Base-by-base conservation (phyloP, 352 stramenopile genomes). In the Pythium brassicae region DNA sequence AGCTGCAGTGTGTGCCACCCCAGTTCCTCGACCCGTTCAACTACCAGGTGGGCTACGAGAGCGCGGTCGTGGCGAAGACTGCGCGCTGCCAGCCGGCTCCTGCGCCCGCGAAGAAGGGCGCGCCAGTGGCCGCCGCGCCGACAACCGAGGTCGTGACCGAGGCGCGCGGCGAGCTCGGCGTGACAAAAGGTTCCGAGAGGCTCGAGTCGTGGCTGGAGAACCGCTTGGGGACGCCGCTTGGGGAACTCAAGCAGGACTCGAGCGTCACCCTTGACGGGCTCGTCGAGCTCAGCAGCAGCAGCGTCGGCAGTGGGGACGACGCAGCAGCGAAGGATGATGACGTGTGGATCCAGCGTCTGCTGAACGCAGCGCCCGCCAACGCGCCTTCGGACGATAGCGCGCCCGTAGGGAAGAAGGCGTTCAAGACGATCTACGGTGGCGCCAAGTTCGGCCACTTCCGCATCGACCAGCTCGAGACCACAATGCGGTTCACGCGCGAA, bases 11-110 rank as follows among this genome's bases (percentile, higher is more conserved):
- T 25, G 34, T 54, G 27, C 61, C 55, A 0, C 74, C 67, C 8
- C 66, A 54, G 40, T 92, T 92, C 26, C 84, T 72, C 61, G 72
- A 86, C 34, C 35, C 69, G 23, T 62, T 86, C 17, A 55, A 64
- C 29, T 92, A 90, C 57, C 74, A 82, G 5, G 29, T 86, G 43
- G 63, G 76, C 50, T 92, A 88, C 50, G 68, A 83, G 59, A 70
- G 72, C 35, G 53, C 66, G 5, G 68, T 86, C 1, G 63, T 83
- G 14, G 56, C 70, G 23, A 71, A 67, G 11, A 91, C 78, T 26
- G 60, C 65, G 37, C 62, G 62, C 1, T 91, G 80, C 17, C 72
- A 63, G 23, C 57, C 55, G 1, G 25, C 47, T 0, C 7, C 55
- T 7, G 4, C 55, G 23, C 9, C 50, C 3, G 3, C 8, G 23